Base-by-base conservation (phyloP, 805 yeast genomes). In the Wickerhamiella sorbophila region DNA sequence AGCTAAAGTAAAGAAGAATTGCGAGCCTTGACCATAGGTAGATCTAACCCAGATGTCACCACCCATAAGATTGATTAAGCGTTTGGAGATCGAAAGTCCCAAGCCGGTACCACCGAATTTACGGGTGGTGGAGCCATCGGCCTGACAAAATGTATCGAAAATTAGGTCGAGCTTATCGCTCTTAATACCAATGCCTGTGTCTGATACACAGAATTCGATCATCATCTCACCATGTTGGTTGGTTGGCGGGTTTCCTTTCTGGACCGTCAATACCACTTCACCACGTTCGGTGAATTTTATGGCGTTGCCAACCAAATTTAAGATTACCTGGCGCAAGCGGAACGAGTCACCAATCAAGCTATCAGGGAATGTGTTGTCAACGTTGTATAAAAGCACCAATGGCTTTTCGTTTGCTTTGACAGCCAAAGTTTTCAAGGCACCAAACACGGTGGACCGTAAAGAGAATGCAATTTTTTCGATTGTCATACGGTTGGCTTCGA, bases 21-120 rank as follows among this genome's bases (percentile, higher is more conserved):
- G 77, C 2, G 93, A 81, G 1, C 95, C 95, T 52, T 71, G 67
- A 20, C 88, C 91, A 55, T 76, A 81, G 46, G 70, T 71, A 0
- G 93, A 81, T 18, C 82, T 74, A 21, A 85, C 94, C 94, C 94
- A 83, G 47, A 84, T 83, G 48, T 80, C 88, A 57, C 94, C 95
- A 34, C 94, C 94, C 94, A 85, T 84, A 49, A 84, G 69, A 54
- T 82, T 87, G 54, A 85, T 84, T 51, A 84, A 69, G 53, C 83
- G 85, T 59, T 82, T 83, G 8, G 94, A 85, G 58, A 84, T 84
- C 2, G 93, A 81, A 43, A 84, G 67, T 15, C 95, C 95, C 36
- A 84, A 67, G 48, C 95, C 95, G 3, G 94, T 85, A 54, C 95
- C 95, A 53, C 94, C 95, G 58, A 84, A 85, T 60, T 83, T 83